A percentile compares a stretch with the other conserved stretches of the same genome.
phyloP scores from a whole-genome alignment of 257 asterid genomes.

The Lycium ferocissimum region DNA sequence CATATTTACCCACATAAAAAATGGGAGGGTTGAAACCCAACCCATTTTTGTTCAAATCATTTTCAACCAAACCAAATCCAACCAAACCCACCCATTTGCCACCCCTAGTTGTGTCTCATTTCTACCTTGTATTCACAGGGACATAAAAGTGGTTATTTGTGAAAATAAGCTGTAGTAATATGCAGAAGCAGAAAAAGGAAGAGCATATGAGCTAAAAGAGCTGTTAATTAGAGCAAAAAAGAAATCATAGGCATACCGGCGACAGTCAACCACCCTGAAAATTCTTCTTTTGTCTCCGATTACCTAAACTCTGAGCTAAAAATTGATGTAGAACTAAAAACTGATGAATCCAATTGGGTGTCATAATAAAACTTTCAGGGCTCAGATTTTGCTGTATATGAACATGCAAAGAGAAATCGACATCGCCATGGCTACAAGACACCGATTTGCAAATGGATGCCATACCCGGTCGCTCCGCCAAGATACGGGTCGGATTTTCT shows the following conservation, averaged over 20 bases:
- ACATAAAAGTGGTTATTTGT: not conserved
- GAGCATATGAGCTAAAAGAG: not conserved
- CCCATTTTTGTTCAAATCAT: too few species aligned
- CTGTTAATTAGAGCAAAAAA: not conserved
- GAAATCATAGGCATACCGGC: conserved; percentile 4
- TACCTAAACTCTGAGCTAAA: not conserved
- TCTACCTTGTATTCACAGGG: not conserved
- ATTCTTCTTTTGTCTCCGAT: not conserved
- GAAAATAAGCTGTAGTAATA: not conserved
- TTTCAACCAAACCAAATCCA: too few species aligned
- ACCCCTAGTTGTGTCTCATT: not conserved
- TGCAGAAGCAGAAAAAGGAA: conserved; percentile 9
- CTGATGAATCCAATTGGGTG: too few species aligned
- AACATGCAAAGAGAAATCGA: not conserved
- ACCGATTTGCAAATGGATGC: not conserved
- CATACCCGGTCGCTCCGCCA: conserved; percentile 35
- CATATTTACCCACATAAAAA: too few species aligned
- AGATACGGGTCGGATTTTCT: conserved; percentile 35
- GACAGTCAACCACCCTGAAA: not conserved
- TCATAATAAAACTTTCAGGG: not conserved
- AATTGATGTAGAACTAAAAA: not conserved
- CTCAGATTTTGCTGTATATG: conserved; percentile 31
- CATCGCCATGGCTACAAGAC: conserved; percentile 42
- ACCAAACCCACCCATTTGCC: too few species aligned
- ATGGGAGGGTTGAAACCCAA: too few species aligned